Evolutionary conservation across 2,329 filamentous ascomycete genomes (phyloP).

Genomic region (Coleophoma crateriformis): DNA sequence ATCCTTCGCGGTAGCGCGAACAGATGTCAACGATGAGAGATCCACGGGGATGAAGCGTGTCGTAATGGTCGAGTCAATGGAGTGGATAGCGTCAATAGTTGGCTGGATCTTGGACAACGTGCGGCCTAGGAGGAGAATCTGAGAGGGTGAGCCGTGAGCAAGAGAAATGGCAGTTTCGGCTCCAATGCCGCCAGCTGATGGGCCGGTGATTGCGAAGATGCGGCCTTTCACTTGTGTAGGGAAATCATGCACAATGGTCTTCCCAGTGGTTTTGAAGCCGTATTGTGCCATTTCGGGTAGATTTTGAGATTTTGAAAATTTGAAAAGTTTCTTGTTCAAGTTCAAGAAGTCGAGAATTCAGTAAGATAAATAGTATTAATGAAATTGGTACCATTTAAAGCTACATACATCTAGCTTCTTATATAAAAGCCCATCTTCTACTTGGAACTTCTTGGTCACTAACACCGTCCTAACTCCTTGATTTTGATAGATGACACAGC

Average conservation of each 20-base stretch:
- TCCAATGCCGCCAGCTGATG: conserved; percentile 10
- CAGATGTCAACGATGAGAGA: conserved; percentile 30
- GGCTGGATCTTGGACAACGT: conserved; percentile 14
- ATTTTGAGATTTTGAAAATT: not conserved
- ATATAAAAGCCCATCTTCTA: too few species aligned
- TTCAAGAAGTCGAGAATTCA: not conserved
- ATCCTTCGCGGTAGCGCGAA: conserved; percentile 30
- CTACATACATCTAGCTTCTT: too few species aligned
- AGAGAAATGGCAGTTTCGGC: conserved; percentile 13
- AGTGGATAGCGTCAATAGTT: conserved; percentile 9
- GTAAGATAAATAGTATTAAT: not conserved
- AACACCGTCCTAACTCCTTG: too few species aligned
- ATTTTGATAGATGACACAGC: too few species aligned
- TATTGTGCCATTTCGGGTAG: conserved; percentile 6
- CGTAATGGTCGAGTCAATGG: conserved; percentile 6
- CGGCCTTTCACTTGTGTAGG: conserved; percentile 6
- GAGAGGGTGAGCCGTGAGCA: conserved; percentile 13
- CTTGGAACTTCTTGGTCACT: too few species aligned
- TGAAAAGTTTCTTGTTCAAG: not conserved
- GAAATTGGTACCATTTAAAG: too few species aligned
- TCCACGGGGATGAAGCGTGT: conserved; percentile 14
- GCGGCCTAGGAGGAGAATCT: conserved; percentile 13
- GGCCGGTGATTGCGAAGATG: conserved; percentile 13
- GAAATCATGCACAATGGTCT: conserved; percentile 9
- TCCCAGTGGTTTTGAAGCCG: conserved; percentile 5